These are phyloP conservation scores for Dentiscutata heterogama DNA, from an alignment of 371 early-diverging fungal genomes.

Conservation along the genomic window DNA sequence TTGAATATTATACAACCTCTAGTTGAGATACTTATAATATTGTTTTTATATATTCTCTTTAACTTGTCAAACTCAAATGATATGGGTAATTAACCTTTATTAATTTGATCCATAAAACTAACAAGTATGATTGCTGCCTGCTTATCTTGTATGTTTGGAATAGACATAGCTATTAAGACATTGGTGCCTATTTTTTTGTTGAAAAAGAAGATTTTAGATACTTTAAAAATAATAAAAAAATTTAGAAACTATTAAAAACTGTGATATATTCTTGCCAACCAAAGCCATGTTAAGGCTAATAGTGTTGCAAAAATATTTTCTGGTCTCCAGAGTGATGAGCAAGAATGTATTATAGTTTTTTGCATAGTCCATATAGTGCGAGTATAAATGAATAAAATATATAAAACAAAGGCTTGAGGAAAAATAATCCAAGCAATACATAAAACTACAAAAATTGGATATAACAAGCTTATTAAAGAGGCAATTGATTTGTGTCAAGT, in stretches of 20 bases:
- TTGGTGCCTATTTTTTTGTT: slow-evolving; percentile 47
- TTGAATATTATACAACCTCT: neutral
- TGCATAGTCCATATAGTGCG: slow-evolving; percentile 43
- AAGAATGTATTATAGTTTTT: slow-evolving; percentile 44
- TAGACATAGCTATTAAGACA: slow-evolving; percentile 26
- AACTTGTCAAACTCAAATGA: slow-evolving; percentile 32
- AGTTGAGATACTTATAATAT: slow-evolving; percentile 22
- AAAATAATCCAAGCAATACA: too few species aligned
- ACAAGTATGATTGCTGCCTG: too few species aligned
- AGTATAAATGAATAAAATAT: slow-evolving; percentile 40
- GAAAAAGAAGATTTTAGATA: slow-evolving; percentile 29
- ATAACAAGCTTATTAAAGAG: too few species aligned
- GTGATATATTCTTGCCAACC: slow-evolving; percentile 42
- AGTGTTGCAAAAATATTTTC: slow-evolving; percentile 41
- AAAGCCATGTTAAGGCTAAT: slow-evolving; percentile 6
- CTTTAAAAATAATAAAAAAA: slow-evolving; percentile 16
- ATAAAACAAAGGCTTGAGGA: slow-evolving; percentile 12
- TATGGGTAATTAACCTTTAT: slow-evolving; percentile 43
- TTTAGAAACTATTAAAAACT: slow-evolving; percentile 21
- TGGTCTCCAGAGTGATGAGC: neutral
- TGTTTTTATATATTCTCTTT: slow-evolving; percentile 23
- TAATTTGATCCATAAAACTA: slow-evolving; percentile 34
- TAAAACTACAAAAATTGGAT: too few species aligned
- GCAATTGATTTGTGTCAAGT: too few species aligned
- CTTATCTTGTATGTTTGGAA: slow-evolving; percentile 44